Evolutionary conservation across 495 filamentous ascomycete genomes (phyloP).

Genomic region (Delitschia confertaspora): DNA sequence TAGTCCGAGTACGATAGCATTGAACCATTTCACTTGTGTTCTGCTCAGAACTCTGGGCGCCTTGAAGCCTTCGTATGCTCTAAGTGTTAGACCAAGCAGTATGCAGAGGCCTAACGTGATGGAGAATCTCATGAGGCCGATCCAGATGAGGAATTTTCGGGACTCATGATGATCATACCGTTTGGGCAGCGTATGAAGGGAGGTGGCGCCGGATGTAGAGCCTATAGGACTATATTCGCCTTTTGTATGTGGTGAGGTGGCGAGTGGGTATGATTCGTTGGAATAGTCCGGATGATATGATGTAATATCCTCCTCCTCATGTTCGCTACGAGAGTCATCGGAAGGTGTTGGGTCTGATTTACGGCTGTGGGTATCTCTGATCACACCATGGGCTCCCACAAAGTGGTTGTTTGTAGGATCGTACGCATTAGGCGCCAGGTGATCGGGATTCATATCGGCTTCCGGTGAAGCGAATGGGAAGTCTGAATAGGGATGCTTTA

Average conservation of each 20-base stretch:
- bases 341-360: too few relatives aligned
- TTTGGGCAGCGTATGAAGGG: conserved; percentile 9
- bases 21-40: conserved; percentile 15
- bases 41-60: neutral
- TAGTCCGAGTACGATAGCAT: conserved; percentile 21
- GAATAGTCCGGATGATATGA: too few relatives aligned
- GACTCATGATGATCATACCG: conserved; percentile 19
- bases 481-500: too few relatives aligned
- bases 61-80: conserved; percentile 19
- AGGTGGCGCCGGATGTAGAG: neutral
- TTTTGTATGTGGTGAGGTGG: neutral
- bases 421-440: too few relatives aligned
- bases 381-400: too few relatives aligned
- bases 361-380: too few relatives aligned
- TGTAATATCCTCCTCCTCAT: too few relatives aligned
- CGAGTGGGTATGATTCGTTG: neutral
- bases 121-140: conserved; percentile 7
- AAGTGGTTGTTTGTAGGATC: too few relatives aligned
- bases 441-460: too few relatives aligned
- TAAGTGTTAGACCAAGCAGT: conserved; percentile 13
- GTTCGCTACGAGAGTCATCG: too few relatives aligned
- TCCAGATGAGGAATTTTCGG: conserved; percentile 14
- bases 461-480: too few relatives aligned
- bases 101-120: conserved; percentile 16
- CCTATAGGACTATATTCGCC: neutral